Base-by-base conservation (phyloP, 805 yeast genomes). In the Saturnispora besseyi region DNA sequence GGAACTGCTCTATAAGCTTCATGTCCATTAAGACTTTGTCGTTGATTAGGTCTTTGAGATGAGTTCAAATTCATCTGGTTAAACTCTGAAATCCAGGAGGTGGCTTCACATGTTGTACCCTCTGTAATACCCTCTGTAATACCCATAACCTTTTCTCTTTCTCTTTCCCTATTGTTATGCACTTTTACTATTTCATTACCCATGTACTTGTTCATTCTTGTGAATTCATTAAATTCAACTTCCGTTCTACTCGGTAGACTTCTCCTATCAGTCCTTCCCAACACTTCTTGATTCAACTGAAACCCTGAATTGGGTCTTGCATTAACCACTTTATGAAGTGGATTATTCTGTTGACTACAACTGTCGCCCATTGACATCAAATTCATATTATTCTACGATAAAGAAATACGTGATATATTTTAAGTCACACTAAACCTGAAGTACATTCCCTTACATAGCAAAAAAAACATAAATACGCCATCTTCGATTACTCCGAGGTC, bases 41-140 rank as follows among this genome's bases (percentile, higher is more conserved):
- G 2, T 13, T 21, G 24, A 36, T 18, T 6, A 8, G 24, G 13
- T 15, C 15, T 36, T 5, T 29, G 41, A 11, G 4, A 21, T 46
- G 15, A 32, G 13, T 40, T 31, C 22, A 46, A 40, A 15, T 13
- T 31, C 45, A 46, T 40, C n/a, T 46, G 40, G 30, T 41, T 46
- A 13, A 46, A 46, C 6, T 46, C 45, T n/a, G 41, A 13, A 30
- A 46, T 31, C 49, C 49, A 46, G 6, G 29, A 26, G 3, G 6
- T 26, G 1, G 29, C 9, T 26, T 26, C 29, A 26, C 18, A 18
- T 18, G 18, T 18, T 7, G 37, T n/a, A 6, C 21, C 5, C n/a
- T 36, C 15, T 12, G 2, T 5, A 36, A 4, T n/a, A 6, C 21
- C 5, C n/a, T 36, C 15, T 12, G 2, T 5, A 36, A 4, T 10